These are phyloP conservation scores for Podaxis sp. DNA, from an alignment of 768 basidiomycete genomes.

Conservation along the genomic window DNA sequence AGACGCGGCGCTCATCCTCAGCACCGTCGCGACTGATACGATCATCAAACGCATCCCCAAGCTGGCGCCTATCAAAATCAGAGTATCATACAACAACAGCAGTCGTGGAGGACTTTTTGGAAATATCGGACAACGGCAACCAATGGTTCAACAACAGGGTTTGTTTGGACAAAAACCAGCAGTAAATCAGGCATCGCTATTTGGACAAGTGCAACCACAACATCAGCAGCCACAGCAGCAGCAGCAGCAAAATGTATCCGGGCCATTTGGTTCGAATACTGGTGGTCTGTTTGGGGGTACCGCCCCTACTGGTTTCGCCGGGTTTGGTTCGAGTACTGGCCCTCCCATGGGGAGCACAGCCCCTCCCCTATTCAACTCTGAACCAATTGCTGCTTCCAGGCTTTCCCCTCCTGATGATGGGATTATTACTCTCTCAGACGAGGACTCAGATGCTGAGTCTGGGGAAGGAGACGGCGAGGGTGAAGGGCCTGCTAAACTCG, in stretches of 20 bases:
- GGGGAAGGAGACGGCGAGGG: not conserved
- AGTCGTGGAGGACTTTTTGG: not conserved
- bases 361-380: too few species aligned
- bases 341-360: too few species aligned
- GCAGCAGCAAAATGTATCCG: not conserved
- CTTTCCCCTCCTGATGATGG: not conserved
- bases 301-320: not conserved
- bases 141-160: conserved; percentile 13
- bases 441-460: not conserved
- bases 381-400: too few species aligned
- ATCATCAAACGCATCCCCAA: conserved; percentile 29
- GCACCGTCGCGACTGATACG: conserved; percentile 39
- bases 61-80: conserved; percentile 28
- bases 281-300: not conserved
- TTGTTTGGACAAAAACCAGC: too few species aligned
- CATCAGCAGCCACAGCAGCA: too few species aligned
- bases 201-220: too few species aligned
- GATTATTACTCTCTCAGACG: too few species aligned
- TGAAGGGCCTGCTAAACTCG: conserved; percentile 30
- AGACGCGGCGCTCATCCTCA: conserved; percentile 44
- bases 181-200: too few species aligned
- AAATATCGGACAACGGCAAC: conserved; percentile 1
- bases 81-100: conserved; percentile 7
- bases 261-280: not conserved
- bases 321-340: not conserved